phyloP scores from a whole-genome alignment of 1,284 basidiomycete genomes.

The Volvariella volvacea region DNA sequence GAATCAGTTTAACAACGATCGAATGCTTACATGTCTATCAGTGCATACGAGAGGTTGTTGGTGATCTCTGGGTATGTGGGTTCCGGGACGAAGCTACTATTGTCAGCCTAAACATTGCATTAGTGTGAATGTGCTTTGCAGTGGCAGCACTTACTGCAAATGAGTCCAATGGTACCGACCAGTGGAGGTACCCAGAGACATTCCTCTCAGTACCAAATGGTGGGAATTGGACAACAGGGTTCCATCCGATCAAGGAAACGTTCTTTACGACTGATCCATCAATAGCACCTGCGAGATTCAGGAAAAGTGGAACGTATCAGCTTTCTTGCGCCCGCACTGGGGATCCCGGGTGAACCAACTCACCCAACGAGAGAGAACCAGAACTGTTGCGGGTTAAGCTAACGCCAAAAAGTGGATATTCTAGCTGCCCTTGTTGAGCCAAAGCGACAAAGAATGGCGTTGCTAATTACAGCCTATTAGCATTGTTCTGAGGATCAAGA shows the following conservation, averaged over 20 bases:
- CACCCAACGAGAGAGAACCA: conserved; percentile 62
- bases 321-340: no score
- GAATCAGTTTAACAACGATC: neutral
- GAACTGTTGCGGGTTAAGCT: conserved; percentile 50
- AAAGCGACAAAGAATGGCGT: conserved; percentile 59
- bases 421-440: conserved; percentile 53
- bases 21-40: conserved; percentile 64
- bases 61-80: conserved; percentile 64
- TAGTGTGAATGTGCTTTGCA: conserved; percentile 4
- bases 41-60: conserved; percentile 55
- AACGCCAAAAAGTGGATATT: conserved; percentile 70
- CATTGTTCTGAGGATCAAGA: neutral
- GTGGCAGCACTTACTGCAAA: conserved; percentile 42
- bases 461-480: conserved; percentile 30
- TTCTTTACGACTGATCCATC: conserved; percentile 62
- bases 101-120: conserved; percentile 47
- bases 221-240: conserved; percentile 64
- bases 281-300: conserved; percentile 48
- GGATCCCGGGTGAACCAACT: conserved; percentile 9
- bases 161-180: conserved; percentile 62
- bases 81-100: conserved; percentile 44
- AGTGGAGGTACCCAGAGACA: conserved; percentile 71
- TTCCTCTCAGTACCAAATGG: conserved; percentile 52
- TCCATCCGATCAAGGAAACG: conserved; percentile 58
- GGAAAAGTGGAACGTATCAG: conserved; percentile 1